Percentiles rank a stretch among this genome's conserved stretches.
Evolutionary conservation across 2,329 filamentous ascomycete species (phyloP).

Genomic region (Xylaria multiplex): DNA sequence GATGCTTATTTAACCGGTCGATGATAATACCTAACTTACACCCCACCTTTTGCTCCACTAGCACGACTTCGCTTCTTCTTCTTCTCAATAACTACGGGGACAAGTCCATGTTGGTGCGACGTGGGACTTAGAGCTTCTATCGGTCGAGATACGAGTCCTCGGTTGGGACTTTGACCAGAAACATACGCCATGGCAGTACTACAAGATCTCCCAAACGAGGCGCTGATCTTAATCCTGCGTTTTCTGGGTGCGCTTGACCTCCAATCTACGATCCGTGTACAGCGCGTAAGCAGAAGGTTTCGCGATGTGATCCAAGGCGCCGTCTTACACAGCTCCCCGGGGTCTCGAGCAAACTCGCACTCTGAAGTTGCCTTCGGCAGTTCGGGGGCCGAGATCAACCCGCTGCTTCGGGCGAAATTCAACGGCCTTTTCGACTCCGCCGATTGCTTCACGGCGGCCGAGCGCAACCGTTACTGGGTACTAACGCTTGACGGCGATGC

Average conservation of each 20-base stretch:
- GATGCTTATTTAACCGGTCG: constrained; percentile 12
- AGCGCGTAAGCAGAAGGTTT: constrained; percentile 26
- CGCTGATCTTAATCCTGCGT: constrained; percentile 28
- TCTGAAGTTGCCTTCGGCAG: background rate
- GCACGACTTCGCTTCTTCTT: background rate
- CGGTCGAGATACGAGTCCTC: background rate
- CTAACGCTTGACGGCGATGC: constrained; percentile 35
- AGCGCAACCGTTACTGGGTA: constrained; percentile 24
- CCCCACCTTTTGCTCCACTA: constrained; percentile 17
- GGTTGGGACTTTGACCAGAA: background rate
- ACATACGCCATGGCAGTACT: constrained; percentile 28
- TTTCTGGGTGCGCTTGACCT: constrained; percentile 31
- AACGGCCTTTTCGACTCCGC: constrained; percentile 31
- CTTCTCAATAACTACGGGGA: background rate
- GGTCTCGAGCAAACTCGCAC: background rate
- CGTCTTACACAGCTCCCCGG: background rate
- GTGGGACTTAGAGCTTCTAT: background rate
- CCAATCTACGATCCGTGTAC: constrained; percentile 29
- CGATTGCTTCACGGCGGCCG: constrained; percentile 32
- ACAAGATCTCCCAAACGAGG: constrained; percentile 30
- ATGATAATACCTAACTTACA: background rate
- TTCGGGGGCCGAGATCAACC: constrained; percentile 13
- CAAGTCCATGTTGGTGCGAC: background rate
- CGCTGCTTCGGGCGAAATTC: constrained; percentile 29
- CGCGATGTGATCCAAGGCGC: constrained; percentile 25